These are phyloP conservation scores for Cinchona pubescens DNA, from an alignment of 257 asterid genomes.

Conservation along the genomic window DNA sequence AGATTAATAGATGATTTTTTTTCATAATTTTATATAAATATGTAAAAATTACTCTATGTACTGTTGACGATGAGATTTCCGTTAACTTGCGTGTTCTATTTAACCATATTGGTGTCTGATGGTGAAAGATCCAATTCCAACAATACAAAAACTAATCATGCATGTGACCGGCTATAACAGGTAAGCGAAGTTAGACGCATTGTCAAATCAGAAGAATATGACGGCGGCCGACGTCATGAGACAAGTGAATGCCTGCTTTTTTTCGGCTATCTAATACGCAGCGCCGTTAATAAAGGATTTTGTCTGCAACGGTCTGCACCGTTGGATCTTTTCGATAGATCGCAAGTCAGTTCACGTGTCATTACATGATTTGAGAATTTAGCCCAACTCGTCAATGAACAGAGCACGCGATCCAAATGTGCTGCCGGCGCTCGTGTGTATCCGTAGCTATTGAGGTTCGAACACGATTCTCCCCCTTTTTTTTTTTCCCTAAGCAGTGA, in stretches of 20 bases:
- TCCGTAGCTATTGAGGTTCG: too few relatives aligned
- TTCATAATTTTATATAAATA: too few relatives aligned
- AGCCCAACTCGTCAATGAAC: neutral
- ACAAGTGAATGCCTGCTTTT: neutral
- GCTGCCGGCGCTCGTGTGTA: neutral
- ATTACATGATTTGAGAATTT: neutral
- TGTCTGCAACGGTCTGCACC: conserved; percentile 2
- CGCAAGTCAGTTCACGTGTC: conserved; percentile 13
- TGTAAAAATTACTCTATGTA: too few relatives aligned
- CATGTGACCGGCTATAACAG: neutral
- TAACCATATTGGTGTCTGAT: too few relatives aligned
- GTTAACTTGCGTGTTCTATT: too few relatives aligned
- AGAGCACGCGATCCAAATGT: conserved; percentile 14
- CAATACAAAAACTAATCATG: neutral
- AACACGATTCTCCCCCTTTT: too few relatives aligned
- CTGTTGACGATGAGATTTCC: too few relatives aligned
- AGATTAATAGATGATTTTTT: too few relatives aligned
- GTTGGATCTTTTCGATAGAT: conserved; percentile 9
- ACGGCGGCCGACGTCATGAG: conserved; percentile 18
- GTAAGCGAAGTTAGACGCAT: neutral
- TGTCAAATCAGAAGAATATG: conserved; percentile 13
- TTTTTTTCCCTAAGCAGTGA: too few relatives aligned
- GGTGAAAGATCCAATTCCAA: too few relatives aligned
- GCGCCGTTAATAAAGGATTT: conserved; percentile 6
- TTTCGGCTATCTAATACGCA: neutral